These are phyloP conservation scores for Pythium volutum DNA, from an alignment of 352 stramenopile species.

Conservation along the genomic window DNA sequence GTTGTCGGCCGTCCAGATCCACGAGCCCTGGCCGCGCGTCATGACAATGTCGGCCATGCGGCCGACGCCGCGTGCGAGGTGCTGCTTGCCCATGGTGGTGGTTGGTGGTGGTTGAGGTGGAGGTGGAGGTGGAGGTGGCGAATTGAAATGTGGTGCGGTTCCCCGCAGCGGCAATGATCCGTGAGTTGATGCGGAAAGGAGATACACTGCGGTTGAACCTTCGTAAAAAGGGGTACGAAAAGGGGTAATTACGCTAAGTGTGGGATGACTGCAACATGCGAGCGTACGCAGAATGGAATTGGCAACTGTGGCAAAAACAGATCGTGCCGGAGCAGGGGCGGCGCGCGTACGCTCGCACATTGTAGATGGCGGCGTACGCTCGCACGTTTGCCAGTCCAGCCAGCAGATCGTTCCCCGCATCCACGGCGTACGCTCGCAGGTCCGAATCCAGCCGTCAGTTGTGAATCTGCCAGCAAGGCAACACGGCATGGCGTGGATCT, in stretches of 20 bases:
- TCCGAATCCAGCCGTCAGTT: constrained; percentile 7
- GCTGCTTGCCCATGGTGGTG: constrained; percentile 57
- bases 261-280: constrained; percentile 12
- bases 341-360: constrained; percentile 7
- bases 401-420: background rate
- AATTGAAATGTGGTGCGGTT: constrained; percentile 4
- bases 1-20: constrained; percentile 84
- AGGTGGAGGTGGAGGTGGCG: constrained; percentile 5
- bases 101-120: background rate
- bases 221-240: constrained; percentile 9
- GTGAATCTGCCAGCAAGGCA: background rate
- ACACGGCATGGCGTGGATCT: background rate
- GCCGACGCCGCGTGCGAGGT: constrained; percentile 71
- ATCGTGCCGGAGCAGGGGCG: background rate
- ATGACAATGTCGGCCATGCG: constrained; percentile 87
- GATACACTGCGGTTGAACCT: constrained; percentile 12
- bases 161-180: background rate
- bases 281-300: constrained; percentile 30
- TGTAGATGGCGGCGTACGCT: background rate
- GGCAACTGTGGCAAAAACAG: background rate
- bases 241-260: background rate
- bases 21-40: constrained; percentile 81
- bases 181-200: background rate
- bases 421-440: constrained; percentile 22
- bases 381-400: no score